Evolutionary conservation across 176 grass and related monocot genomes (phyloP), one percentile per base, ranked within the genome.

Genomic region (Urochloa ruziziensis): DNA sequence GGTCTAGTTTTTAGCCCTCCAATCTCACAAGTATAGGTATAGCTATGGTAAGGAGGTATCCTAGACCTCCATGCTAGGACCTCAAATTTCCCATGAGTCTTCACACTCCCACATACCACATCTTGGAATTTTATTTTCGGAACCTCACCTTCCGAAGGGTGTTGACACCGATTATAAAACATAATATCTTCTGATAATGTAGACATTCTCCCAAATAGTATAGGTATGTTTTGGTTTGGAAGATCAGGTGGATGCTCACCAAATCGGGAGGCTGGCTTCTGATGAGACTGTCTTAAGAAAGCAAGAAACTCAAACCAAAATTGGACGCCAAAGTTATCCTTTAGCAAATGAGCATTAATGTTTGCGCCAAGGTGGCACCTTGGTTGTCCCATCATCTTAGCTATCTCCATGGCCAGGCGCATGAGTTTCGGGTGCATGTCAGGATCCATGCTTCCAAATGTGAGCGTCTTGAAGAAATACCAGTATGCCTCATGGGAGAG

Each of bases 391-490:
- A 73, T 16, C 0, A 4, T 32, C 44, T 14, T 70, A 5, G n/a
- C n/a, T 70, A 46, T 44, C 39, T 70, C 67, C 67, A 70, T 70
- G 67, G 67, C 40, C 39, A 70, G 7, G 12, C 27, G 13, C 13
- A 3, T 24, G 15, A 46, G 40, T 40, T 2, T 46, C 1, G 67
- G 67, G 13, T 70, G 39, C 23, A 46, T 46, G 24, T 70, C 12
- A 0, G 67, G 40, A 70, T 70, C 39, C 2, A 2, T 70, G n/a
- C 67, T 28, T 46, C 67, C 67, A 28, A 70, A 70, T 25, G 39
- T 16, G 46, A 70, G 39, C 5, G 67, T 70, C 67, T 70, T 70
- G 13, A 70, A 70, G 67, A 70, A 70, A 70, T 70, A 70, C 40
- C 67, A 70, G 5, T 28, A 27, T 17, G 42, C 68, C 14, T 48